These are phyloP conservation scores for Geotrichum cucujoidarum DNA, from an alignment of 1,139 yeast genomes.

Conservation along the genomic window DNA sequence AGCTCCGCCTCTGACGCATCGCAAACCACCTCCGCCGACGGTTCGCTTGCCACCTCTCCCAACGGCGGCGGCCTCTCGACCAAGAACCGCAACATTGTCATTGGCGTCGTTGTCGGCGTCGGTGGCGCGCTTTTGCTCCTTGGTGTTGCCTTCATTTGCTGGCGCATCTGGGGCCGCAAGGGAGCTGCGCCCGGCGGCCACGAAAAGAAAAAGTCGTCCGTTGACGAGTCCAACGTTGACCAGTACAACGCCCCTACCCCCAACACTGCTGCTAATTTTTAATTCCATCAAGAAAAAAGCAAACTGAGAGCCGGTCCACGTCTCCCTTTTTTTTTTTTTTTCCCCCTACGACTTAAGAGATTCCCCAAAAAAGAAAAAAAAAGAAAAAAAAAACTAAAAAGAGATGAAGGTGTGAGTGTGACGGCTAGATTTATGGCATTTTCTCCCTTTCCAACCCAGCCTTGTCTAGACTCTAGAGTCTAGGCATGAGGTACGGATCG, in stretches of 20 bases:
- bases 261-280: constrained; percentile 37
- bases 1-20: background rate
- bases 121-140: constrained; percentile 32
- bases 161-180: constrained; percentile 29
- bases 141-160: constrained; percentile 29
- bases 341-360: no score
- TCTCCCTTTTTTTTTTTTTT: background rate
- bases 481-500: no score
- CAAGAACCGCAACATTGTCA: constrained; percentile 30
- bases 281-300: background rate
- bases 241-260: constrained; percentile 34
- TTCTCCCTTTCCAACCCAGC: no score
- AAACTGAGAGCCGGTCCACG: background rate
- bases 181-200: background rate
- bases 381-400: background rate
- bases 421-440: no score
- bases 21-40: background rate
- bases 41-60: background rate
- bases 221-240: constrained; percentile 32
- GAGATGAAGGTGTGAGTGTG: no score
- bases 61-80: constrained; percentile 29
- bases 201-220: constrained; percentile 16
- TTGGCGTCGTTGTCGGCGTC: constrained; percentile 35
- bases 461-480: no score
- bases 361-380: background rate